Percentiles rank a stretch among this genome's conserved stretches.
These are phyloP conservation scores for Exophiala spinifera DNA, from an alignment of 2,329 filamentous ascomycete species.

Conservation along the genomic window DNA sequence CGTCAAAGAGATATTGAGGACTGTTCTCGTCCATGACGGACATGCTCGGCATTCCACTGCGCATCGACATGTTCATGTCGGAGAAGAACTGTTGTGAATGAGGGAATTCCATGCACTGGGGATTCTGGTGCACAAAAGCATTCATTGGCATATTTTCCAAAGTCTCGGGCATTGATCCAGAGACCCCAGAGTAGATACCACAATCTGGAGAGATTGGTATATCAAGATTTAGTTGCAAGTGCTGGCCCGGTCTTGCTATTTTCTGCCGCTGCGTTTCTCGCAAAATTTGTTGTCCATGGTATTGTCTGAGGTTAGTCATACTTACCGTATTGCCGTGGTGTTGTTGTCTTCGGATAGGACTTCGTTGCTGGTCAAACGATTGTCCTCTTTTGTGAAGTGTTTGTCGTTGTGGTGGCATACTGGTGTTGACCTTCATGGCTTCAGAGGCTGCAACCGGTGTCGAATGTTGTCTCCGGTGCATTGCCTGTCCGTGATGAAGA, in stretches of 20 bases:
- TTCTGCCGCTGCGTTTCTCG: conserved; percentile 88
- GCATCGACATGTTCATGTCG: conserved; percentile 27
- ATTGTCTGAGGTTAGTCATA: conserved; percentile 56
- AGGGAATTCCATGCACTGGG: conserved; percentile 24
- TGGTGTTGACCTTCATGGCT: conserved; percentile 65
- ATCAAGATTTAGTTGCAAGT: conserved; percentile 32
- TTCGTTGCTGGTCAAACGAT: conserved; percentile 54
- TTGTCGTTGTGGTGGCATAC: conserved; percentile 50
- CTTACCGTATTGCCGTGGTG: conserved; percentile 37
- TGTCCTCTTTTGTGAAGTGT: conserved; percentile 73
- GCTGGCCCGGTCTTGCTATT: conserved; percentile 72
- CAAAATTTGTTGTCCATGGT: conserved; percentile 72
- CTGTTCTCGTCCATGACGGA: conserved; percentile 28
- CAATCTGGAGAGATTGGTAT: conserved; percentile 40
- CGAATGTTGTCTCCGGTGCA: conserved; percentile 84
- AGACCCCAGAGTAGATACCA: conserved; percentile 22
- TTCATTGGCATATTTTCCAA: conserved; percentile 31
- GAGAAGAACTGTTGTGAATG: conserved; percentile 27
- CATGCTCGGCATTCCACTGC: conserved; percentile 13
- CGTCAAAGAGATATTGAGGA: conserved; percentile 28
- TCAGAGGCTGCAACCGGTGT: conserved; percentile 72
- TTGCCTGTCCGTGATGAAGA: conserved; percentile 70
- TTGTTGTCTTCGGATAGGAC: conserved; percentile 26
- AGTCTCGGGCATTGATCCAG: conserved; percentile 21
- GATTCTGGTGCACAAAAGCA: conserved; percentile 26